phyloP scores from a whole-genome alignment of 768 basidiomycete genomes.

The Lentinula sp. region DNA sequence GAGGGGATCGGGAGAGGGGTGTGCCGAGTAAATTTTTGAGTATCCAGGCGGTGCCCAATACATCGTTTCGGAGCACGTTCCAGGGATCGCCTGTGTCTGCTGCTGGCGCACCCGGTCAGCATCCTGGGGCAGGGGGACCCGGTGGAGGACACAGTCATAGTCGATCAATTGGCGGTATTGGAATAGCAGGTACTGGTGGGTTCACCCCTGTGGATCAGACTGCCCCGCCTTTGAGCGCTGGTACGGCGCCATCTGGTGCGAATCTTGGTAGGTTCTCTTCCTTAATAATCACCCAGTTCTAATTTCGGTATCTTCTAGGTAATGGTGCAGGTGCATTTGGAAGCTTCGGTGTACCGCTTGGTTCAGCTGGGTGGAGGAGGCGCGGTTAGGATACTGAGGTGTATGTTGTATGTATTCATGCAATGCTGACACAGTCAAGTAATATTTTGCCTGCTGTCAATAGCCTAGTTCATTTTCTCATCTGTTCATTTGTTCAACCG shows the following conservation, averaged over 20 bases:
- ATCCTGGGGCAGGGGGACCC: neutral
- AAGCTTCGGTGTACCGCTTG: slow-evolving; percentile 39
- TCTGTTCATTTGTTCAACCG: too few relatives aligned
- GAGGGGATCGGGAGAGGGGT: slow-evolving; percentile 34
- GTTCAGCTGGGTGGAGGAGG: slow-evolving; percentile 18
- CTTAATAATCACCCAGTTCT: neutral
- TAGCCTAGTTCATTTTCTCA: too few relatives aligned
- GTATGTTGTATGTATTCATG: too few relatives aligned
- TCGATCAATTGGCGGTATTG: neutral
- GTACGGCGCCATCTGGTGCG: slow-evolving; percentile 7
- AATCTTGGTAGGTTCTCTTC: neutral
- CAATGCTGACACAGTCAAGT: too few relatives aligned
- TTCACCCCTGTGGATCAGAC: slow-evolving; percentile 13
- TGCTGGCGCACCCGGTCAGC: slow-evolving; percentile 19
- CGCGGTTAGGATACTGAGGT: neutral
- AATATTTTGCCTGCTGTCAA: too few relatives aligned
- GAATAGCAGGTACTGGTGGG: neutral
- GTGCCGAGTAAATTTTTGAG: slow-evolving; percentile 76
- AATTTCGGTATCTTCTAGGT: neutral
- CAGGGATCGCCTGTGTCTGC: slow-evolving; percentile 23
- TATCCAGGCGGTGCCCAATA: slow-evolving; percentile 64
- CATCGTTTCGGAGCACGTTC: slow-evolving; percentile 66
- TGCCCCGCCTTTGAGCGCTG: slow-evolving; percentile 11
- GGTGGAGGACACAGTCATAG: slow-evolving; percentile 24
- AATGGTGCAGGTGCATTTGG: slow-evolving; percentile 41